Conservation (phyloP, 2,329 filamentous ascomycete genomes). For the Apiospora arundinis region DNA sequence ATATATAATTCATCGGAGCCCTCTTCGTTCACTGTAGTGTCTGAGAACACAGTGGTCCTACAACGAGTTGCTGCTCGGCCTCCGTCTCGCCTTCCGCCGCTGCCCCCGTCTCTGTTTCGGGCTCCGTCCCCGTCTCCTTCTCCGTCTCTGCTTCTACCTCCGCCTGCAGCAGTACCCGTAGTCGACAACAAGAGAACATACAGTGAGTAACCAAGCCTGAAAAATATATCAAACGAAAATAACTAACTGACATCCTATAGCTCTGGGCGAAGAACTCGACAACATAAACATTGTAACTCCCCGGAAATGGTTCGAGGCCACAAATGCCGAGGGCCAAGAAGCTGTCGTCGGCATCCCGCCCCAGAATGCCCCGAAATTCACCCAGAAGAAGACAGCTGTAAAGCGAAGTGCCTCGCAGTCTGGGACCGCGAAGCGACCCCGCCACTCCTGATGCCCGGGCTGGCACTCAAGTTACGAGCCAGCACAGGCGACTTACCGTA, state of each 20-base stretch:
- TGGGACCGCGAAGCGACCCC: not conserved
- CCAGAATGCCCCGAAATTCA: not conserved
- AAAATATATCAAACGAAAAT: not conserved
- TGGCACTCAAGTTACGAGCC: conserved; percentile 8
- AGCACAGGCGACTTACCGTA: not conserved
- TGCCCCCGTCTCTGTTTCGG: no score
- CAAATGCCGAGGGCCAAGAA: not conserved
- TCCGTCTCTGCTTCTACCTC: no score
- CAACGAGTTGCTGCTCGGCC: not conserved
- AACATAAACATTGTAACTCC: not conserved
- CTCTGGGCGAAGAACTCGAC: not conserved
- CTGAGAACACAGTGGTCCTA: not conserved
- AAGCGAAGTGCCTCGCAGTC: not conserved
- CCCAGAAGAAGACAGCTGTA: not conserved
- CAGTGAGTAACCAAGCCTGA: not conserved
- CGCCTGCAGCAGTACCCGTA: no score
- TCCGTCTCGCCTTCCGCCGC: not conserved
- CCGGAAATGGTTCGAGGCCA: not conserved
- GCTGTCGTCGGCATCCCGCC: not conserved
- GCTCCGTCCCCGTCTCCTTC: no score
- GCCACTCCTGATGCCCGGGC: not conserved
- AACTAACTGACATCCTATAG: not conserved
- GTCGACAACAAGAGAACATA: not conserved
- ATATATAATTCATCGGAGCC: not conserved
- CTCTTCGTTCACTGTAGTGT: not conserved